Percentiles rank a stretch among this genome's conserved stretches.
Evolutionary conservation across 2,329 filamentous ascomycete genomes (phyloP).

Genomic region (Phoma sp.): DNA sequence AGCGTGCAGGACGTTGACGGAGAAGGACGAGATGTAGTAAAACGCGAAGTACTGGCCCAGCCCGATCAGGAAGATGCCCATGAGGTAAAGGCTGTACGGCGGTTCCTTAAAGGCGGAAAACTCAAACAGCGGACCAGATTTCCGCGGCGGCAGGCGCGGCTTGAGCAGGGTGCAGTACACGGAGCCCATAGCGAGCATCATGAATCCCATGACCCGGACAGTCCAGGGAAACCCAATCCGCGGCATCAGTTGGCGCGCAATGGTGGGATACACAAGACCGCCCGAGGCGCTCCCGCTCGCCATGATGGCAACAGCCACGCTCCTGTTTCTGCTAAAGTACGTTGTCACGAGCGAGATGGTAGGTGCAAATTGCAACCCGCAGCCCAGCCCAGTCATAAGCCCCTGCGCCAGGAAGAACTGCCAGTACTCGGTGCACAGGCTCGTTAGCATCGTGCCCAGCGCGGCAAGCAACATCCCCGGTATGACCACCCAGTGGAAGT

Average conservation of each 20-base stretch:
- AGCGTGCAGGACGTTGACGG: constrained; percentile 52
- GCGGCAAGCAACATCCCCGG: constrained; percentile 53
- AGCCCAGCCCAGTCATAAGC: constrained; percentile 41
- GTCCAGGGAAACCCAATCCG: constrained; percentile 69
- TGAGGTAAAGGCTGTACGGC: constrained; percentile 48
- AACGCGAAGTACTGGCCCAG: constrained; percentile 52
- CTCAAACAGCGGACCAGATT: constrained; percentile 52
- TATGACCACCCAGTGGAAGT: constrained; percentile 54
- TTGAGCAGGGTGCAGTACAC: constrained; percentile 48
- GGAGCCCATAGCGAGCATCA: constrained; percentile 57
- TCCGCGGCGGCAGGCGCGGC: constrained; percentile 52
- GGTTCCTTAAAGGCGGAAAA: constrained; percentile 50
- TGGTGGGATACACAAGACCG: constrained; percentile 67
- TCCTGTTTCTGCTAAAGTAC: constrained; percentile 66
- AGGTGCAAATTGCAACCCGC: constrained; percentile 45
- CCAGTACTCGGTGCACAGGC: constrained; percentile 57
- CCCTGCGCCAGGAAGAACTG: constrained; percentile 51
- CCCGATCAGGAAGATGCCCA: constrained; percentile 43
- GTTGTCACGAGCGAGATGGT: constrained; percentile 49
- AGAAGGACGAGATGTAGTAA: constrained; percentile 53
- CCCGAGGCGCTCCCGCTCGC: constrained; percentile 67
- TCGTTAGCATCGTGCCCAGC: constrained; percentile 60
- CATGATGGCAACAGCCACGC: constrained; percentile 64
- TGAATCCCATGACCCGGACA: constrained; percentile 65
- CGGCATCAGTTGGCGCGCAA: constrained; percentile 61